These are phyloP conservation scores for Tetratostichococcus sp. DNA, from an alignment of 139 green algal genomes.

Conservation along the genomic window DNA sequence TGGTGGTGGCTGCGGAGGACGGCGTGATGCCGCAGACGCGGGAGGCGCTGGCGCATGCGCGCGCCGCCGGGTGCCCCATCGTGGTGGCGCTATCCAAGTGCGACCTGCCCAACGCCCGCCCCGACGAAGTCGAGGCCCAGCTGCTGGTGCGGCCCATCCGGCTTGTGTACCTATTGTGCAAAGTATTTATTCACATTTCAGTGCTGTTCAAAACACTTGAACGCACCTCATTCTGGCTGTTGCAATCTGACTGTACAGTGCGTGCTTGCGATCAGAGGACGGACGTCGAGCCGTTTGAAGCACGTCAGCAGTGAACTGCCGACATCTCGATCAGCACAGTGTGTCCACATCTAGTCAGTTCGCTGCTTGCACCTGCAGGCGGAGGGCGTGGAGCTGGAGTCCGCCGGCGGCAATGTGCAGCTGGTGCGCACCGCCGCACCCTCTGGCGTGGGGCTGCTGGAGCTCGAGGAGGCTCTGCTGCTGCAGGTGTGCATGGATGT, in stretches of 20 bases:
- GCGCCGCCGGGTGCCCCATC: slow-evolving; percentile 60
- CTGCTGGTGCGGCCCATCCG: neutral
- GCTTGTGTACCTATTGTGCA: too few species aligned
- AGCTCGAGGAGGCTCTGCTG: slow-evolving; percentile 83
- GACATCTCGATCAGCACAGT: too few species aligned
- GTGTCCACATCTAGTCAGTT: too few species aligned
- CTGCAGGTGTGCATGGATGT: slow-evolving; percentile 57
- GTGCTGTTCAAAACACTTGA: too few species aligned
- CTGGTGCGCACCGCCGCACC: slow-evolving; percentile 66
- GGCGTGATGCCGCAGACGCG: slow-evolving; percentile 83
- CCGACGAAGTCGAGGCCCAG: slow-evolving; percentile 2
- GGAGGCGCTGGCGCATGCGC: slow-evolving; percentile 71
- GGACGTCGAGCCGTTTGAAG: too few species aligned
- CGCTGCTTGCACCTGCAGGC: too few species aligned
- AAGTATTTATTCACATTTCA: too few species aligned
- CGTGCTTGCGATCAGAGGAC: too few species aligned
- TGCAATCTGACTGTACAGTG: too few species aligned
- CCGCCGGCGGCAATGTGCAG: slow-evolving; percentile 73
- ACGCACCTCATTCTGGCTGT: too few species aligned
- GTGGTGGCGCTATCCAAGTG: slow-evolving; percentile 91
- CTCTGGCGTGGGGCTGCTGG: slow-evolving; percentile 53
- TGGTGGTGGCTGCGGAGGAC: slow-evolving; percentile 88
- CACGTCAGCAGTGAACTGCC: too few species aligned
- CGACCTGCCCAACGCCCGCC: slow-evolving; percentile 51
- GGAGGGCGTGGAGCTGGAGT: slow-evolving; percentile 82